Evolutionary conservation across 2,329 filamentous ascomycete genomes (phyloP).

Genomic region (Tolypocladium amazonense): DNA sequence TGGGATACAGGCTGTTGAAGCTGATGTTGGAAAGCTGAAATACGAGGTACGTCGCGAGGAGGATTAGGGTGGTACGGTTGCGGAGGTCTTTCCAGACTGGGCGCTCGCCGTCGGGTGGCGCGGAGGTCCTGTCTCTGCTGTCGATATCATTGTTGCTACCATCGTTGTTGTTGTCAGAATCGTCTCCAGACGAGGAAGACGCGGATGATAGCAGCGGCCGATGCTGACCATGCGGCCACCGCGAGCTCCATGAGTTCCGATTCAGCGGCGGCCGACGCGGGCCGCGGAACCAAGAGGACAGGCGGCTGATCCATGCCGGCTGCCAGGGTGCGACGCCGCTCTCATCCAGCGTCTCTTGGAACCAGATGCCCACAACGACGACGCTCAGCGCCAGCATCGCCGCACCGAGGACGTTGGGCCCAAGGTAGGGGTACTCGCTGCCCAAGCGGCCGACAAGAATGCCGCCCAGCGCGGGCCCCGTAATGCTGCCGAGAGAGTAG

Average conservation of each 20-base stretch:
- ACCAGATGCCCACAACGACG: conserved; percentile 62
- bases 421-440: conserved; percentile 68
- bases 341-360: conserved; percentile 62
- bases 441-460: conserved; percentile 57
- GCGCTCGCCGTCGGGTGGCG: conserved; percentile 14
- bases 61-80: conserved; percentile 70
- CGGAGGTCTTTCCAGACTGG: conserved; percentile 47
- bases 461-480: conserved; percentile 84
- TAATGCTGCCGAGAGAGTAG: conserved; percentile 92
- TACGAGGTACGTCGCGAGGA: conserved; percentile 78
- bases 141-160: conserved; percentile 6
- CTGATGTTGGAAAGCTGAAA: conserved; percentile 92
- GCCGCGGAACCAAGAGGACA: conserved; percentile 16
- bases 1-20: conserved; percentile 90
- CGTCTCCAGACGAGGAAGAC: conserved; percentile 14
- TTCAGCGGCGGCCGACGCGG: conserved; percentile 8
- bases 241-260: conserved; percentile 25
- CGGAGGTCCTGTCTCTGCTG: not conserved
- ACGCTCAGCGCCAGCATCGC: conserved; percentile 62
- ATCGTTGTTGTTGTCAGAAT: conserved; percentile 5
- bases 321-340: conserved; percentile 15
- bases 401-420: conserved; percentile 73
- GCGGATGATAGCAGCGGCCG: conserved; percentile 18
- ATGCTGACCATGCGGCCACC: conserved; percentile 22
- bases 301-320: conserved; percentile 21